These are phyloP conservation scores for Kalaharituber pfeilii DNA, from an alignment of 2,329 filamentous ascomycete species.

Conservation along the genomic window DNA sequence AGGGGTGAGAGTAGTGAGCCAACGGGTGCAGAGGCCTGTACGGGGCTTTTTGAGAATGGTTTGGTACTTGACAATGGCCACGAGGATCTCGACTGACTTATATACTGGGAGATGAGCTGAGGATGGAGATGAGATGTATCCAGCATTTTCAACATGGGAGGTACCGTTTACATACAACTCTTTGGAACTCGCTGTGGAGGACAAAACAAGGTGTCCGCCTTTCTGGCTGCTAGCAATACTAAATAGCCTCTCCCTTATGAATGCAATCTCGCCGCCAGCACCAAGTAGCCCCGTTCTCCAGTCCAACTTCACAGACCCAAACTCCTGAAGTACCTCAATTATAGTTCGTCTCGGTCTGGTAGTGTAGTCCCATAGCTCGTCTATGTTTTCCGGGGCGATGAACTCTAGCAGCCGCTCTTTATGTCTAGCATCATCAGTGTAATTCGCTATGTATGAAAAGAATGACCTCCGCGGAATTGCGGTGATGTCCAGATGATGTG, in stretches of 20 bases:
- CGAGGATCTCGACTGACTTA: conserved; percentile 50
- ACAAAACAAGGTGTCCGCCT: conserved; percentile 16
- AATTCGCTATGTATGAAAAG: conserved; percentile 60
- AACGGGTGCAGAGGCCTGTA: conserved; percentile 78
- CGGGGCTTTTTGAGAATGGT: conserved; percentile 72
- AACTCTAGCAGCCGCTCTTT: conserved; percentile 72
- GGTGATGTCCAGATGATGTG: conserved; percentile 72
- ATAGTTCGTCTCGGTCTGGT: conserved; percentile 79
- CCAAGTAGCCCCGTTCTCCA: neutral
- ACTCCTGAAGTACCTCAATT: conserved; percentile 81
- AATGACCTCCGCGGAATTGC: conserved; percentile 78
- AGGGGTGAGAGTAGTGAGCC: conserved; percentile 48
- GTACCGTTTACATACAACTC: neutral
- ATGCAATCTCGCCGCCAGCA: conserved; percentile 44
- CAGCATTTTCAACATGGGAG: neutral
- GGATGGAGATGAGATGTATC: neutral
- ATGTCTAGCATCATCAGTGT: conserved; percentile 54
- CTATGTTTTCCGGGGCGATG: conserved; percentile 56
- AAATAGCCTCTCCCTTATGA: conserved; percentile 77
- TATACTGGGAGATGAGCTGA: conserved; percentile 8
- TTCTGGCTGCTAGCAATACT: conserved; percentile 60
- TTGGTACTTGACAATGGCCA: conserved; percentile 80
- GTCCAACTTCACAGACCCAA: conserved; percentile 57
- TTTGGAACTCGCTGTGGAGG: neutral
- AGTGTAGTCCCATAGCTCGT: conserved; percentile 93